A percentile compares a stretch with the other conserved stretches of the same genome.
These are phyloP conservation scores for Emmonsiellopsis sp. DNA, from an alignment of 2,329 filamentous ascomycete species.

Conservation along the genomic window DNA sequence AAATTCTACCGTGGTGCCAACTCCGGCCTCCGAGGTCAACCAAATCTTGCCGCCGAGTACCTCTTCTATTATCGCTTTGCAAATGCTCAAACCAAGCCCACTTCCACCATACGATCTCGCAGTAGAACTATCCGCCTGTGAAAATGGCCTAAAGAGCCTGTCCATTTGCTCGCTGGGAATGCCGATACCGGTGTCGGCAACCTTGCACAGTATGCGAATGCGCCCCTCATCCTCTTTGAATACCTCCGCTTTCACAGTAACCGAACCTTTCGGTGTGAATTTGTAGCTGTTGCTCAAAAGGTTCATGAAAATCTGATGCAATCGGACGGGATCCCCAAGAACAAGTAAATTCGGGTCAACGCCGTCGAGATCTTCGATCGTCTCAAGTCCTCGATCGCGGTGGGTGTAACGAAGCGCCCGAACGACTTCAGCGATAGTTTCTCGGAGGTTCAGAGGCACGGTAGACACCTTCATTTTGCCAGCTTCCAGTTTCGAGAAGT, in stretches of 20 bases:
- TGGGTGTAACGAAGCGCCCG: slow-evolving; percentile 56
- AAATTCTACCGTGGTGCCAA: slow-evolving; percentile 60
- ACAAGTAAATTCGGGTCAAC: slow-evolving; percentile 55
- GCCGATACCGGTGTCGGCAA: slow-evolving; percentile 83
- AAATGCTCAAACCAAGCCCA: slow-evolving; percentile 83
- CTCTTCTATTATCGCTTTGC: slow-evolving; percentile 86
- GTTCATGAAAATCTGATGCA: slow-evolving; percentile 72
- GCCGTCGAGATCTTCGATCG: slow-evolving; percentile 55
- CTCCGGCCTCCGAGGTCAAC: slow-evolving; percentile 64
- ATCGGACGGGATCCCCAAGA: slow-evolving; percentile 73
- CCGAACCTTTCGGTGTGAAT: slow-evolving; percentile 78
- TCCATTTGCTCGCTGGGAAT: slow-evolving; percentile 68
- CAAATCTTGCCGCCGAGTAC: slow-evolving; percentile 83
- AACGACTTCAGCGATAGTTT: slow-evolving; percentile 57
- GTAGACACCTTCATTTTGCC: slow-evolving; percentile 83
- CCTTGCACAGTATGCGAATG: slow-evolving; percentile 72
- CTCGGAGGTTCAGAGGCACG: slow-evolving; percentile 67
- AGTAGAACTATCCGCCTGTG: slow-evolving; percentile 83
- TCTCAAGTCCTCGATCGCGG: slow-evolving; percentile 50
- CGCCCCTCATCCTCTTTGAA: slow-evolving; percentile 61
- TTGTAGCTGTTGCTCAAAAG: slow-evolving; percentile 89
- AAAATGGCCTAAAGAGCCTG: slow-evolving; percentile 86
- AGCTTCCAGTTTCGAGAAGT: slow-evolving; percentile 81
- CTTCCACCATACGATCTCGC: slow-evolving; percentile 87
- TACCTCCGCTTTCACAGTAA: slow-evolving; percentile 70